A percentile compares a stretch with the other conserved stretches of the same genome.
Conservation (phyloP, 768 basidiomycete species). For the Lactifluus subvellereus region DNA sequence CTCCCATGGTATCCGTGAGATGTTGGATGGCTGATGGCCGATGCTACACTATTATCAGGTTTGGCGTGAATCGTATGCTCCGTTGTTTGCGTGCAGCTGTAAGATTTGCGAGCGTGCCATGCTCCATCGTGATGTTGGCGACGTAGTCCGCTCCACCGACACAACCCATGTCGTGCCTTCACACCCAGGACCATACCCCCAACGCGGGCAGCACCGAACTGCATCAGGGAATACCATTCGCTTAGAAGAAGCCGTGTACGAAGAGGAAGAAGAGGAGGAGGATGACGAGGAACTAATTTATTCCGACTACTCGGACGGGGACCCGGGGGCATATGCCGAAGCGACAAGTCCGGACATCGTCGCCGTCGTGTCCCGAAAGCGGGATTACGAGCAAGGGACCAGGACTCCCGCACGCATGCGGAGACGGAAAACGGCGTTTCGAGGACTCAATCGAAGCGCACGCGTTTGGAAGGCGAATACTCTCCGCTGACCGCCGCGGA, state of each 20-base stretch:
- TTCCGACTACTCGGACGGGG: conserved; percentile 17
- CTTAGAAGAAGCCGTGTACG: conserved; percentile 25
- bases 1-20: background rate
- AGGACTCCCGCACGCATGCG: conserved; percentile 26
- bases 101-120: conserved; percentile 68
- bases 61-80: conserved; percentile 70
- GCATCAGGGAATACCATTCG: conserved; percentile 25
- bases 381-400: conserved; percentile 31
- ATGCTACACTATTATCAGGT: conserved; percentile 37
- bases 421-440: conserved; percentile 29
- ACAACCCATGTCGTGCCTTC: conserved; percentile 27
- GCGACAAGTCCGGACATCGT: conserved; percentile 27
- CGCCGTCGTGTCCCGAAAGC: conserved; percentile 33
- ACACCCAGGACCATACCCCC: conserved; percentile 24
- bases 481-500: conserved; percentile 23
- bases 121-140: conserved; percentile 42
- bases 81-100: conserved; percentile 66
- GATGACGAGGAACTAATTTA: conserved; percentile 30
- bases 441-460: conserved; percentile 40
- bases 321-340: conserved; percentile 17
- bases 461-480: conserved; percentile 28
- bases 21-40: background rate
- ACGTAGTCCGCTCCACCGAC: conserved; percentile 27
- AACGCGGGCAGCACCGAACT: conserved; percentile 9
- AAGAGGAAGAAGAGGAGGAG: conserved; percentile 33